These are phyloP conservation scores for Croton setiger DNA, from an alignment of 441 rosid genomes.

Conservation along the genomic window DNA sequence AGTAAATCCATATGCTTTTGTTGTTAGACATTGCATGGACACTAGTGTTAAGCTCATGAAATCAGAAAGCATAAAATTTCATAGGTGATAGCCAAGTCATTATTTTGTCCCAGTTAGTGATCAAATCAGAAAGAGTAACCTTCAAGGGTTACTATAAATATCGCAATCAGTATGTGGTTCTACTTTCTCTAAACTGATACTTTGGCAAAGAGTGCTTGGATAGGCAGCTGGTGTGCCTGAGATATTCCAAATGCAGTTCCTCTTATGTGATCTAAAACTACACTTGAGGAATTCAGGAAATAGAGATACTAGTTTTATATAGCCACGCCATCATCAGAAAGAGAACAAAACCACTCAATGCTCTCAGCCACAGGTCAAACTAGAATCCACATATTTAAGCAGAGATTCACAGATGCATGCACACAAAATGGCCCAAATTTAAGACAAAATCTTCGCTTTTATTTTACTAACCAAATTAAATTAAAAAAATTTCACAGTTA, in stretches of 20 bases:
- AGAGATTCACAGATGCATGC: neutral
- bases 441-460: neutral
- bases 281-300: neutral
- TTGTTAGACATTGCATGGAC: neutral
- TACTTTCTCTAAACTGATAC: slow-evolving; percentile 60
- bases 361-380: slow-evolving; percentile 61
- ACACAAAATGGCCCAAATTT: neutral
- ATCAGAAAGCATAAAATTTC: neutral
- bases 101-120: neutral
- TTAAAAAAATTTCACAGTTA: neutral
- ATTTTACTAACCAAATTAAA: neutral
- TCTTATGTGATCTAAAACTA: slow-evolving; percentile 1
- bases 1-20: neutral
- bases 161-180: slow-evolving; percentile 55
- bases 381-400: slow-evolving; percentile 38
- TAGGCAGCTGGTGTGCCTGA: slow-evolving; percentile 74
- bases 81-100: slow-evolving; percentile 4
- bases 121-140: slow-evolving; percentile 34
- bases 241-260: slow-evolving; percentile 22
- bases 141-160: slow-evolving; percentile 80
- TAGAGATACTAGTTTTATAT: slow-evolving; percentile 9
- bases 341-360: slow-evolving; percentile 67
- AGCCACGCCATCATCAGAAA: slow-evolving; percentile 82
- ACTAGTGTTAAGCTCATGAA: neutral
- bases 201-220: slow-evolving; percentile 71